Base-by-base conservation (phyloP, 176 grass and related monocot species). In the Ensete glaucum region DNA sequence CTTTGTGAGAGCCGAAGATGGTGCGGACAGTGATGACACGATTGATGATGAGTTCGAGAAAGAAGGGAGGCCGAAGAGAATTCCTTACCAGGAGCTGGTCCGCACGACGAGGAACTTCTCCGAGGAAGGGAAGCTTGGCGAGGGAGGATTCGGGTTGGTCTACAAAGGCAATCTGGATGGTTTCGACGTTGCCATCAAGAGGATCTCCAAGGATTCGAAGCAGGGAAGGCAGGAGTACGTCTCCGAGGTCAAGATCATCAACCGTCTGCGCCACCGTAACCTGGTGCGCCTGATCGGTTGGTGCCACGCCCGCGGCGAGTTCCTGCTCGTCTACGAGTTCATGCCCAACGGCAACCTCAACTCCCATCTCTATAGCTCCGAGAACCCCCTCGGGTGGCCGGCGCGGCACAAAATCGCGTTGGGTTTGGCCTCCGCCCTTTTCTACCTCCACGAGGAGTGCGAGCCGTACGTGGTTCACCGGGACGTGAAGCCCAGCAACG, bases 401-500 rank as follows among this genome's bases (percentile, higher is more conserved):
- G 15, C 67, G 79, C 79, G 83, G 73, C 86, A 88, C 72, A 92
- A 84, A 76, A 69, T 85, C 51, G 83, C 86, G 19, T 59, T 74
- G 1, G 81, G 81, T 1, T 55, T 92, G 48, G 89, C 86, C 29
- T 88, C 83, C 1, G 89, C 83, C 11, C 72, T 92, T 66, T 84
- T 88, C 54, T 88, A 92, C 85, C 92, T 90, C 52, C 89, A 96
- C 50, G 85, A 92, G 69, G 92, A 92, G 73, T 90, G 87, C 67
- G 24, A 21, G 5, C 85, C 80, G 24, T 82, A 85, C 52, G 53
- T 96, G 49, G 84, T 96, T 9, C 93, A 96, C 79, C 79, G 92
- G 1, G 89, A 96, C 63, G 84, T 91, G 65, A 96, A 96, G 82
- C 86, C 85, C 3, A 91, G 86, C 80, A 96, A 96, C 15, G 87